Base-by-base conservation (phyloP, 305 asterid genomes). In the Solanum hybrid region DNA sequence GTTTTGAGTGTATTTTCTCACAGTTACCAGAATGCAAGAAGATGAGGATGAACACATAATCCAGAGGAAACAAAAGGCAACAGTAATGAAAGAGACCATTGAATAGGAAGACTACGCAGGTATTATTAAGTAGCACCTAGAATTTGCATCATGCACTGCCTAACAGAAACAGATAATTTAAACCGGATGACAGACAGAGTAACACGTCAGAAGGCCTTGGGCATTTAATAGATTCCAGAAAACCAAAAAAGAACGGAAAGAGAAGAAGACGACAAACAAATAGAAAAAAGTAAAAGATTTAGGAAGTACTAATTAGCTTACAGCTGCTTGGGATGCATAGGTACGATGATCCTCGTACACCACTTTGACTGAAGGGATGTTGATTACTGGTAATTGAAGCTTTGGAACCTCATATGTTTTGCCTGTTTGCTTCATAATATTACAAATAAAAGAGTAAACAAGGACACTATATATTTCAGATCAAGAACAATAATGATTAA, bases 291-390 rank as follows among this genome's bases (percentile, higher is more conserved):
- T 46, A 29, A 31, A 17, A 26, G 38, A 42, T 31, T 31, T 32
- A 82, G 87, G 89, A 84, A 88, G 66, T 90, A 80, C 26, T 46
- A 81, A 88, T 89, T 51, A 88, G 93, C 98, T 95, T 94, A 98
- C 99, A 88, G 98, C 98, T 88, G 94, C 92, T 86, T 95, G 92
- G 85, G 99, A 96, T 85, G 96, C 98, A 95, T 94, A 98, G 81
- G 99, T 98, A 88, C 99, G 98, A 92, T 94, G 96, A 93, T 98
- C 99, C 93, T 96, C 99, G 86, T 94, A 96, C 89, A 94, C 92
- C 90, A 98, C 96, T 92, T 92, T 93, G 88, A 93, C 91, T 40
- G 94, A 94, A 90, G 94, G 91, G 87, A 94, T 90, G 92, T 95
- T 93, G 92, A 98, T 95, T 88, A 93, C 93, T 72, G 99, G 99